These are phyloP conservation scores for Leccinum pallidistipes DNA, from an alignment of 1,284 basidiomycete species.

Conservation along the genomic window DNA sequence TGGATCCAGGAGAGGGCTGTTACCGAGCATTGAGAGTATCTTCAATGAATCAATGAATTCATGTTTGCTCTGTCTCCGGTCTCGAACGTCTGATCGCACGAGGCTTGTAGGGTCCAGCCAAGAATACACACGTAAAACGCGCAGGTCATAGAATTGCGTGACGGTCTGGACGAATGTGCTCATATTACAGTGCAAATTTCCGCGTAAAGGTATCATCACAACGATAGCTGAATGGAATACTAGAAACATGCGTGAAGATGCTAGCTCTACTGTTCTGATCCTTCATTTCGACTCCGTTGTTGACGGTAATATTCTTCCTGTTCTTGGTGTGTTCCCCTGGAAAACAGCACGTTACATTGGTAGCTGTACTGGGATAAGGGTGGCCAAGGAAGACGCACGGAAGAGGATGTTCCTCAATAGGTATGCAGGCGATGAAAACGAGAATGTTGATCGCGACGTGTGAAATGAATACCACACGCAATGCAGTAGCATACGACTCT, in stretches of 20 bases:
- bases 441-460: constrained; percentile 65
- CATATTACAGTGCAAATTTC: constrained; percentile 35
- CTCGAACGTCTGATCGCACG: constrained; percentile 1
- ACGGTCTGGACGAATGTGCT: constrained; percentile 21
- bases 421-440: constrained; percentile 60
- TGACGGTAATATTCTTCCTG: constrained; percentile 56
- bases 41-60: constrained; percentile 7
- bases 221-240: constrained; percentile 9
- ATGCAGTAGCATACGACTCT: constrained; percentile 79
- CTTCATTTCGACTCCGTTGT: constrained; percentile 23
- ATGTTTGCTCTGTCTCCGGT: constrained; percentile 6
- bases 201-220: constrained; percentile 27
- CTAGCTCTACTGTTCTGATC: constrained; percentile 21
- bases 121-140: background rate
- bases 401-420: constrained; percentile 73
- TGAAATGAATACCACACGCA: constrained; percentile 85
- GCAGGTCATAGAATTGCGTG: background rate
- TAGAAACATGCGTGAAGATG: constrained; percentile 10
- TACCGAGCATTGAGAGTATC: constrained; percentile 19
- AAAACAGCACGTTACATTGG: background rate
- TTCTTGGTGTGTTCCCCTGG: constrained; percentile 54
- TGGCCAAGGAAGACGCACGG: constrained; percentile 48
- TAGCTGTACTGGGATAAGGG: constrained; percentile 22
- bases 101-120: background rate
- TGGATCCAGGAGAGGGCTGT: constrained; percentile 75